These are phyloP conservation scores for Plasmopara viticola DNA, from an alignment of 352 stramenopile species.

Conservation along the genomic window DNA sequence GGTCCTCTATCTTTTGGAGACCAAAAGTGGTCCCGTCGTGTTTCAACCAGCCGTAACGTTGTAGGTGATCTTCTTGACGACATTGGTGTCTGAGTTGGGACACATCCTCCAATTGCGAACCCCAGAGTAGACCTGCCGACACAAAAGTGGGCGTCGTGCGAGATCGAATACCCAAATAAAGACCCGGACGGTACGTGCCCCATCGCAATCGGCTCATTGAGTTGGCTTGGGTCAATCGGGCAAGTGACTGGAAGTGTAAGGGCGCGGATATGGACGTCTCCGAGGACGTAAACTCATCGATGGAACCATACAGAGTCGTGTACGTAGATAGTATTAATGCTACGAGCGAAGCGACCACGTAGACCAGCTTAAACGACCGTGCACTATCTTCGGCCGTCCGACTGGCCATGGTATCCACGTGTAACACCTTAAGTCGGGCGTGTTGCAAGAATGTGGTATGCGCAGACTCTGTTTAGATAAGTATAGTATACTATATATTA, in stretches of 20 bases:
- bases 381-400: constrained; percentile 20
- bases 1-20: constrained; percentile 57
- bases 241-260: constrained; percentile 32
- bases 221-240: no score
- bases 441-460: no score
- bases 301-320: constrained; percentile 15
- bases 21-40: constrained; percentile 66
- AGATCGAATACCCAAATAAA: no score
- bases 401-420: constrained; percentile 17
- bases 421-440: no score
- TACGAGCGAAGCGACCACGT: constrained; percentile 20
- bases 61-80: constrained; percentile 17
- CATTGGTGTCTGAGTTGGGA: no score
- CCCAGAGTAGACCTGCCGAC: no score
- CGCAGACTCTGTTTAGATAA: no score
- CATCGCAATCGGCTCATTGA: no score
- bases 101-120: no score
- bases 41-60: constrained; percentile 76
- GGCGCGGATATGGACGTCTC: background rate
- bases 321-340: constrained; percentile 27
- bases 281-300: constrained; percentile 4
- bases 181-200: no score
- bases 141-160: no score
- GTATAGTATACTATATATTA: no score
- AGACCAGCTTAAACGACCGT: constrained; percentile 20